A percentile compares a stretch with the other conserved stretches of the same genome.
Conservation (phyloP, 208 protist species). For the Crithidia mellificae region DNA sequence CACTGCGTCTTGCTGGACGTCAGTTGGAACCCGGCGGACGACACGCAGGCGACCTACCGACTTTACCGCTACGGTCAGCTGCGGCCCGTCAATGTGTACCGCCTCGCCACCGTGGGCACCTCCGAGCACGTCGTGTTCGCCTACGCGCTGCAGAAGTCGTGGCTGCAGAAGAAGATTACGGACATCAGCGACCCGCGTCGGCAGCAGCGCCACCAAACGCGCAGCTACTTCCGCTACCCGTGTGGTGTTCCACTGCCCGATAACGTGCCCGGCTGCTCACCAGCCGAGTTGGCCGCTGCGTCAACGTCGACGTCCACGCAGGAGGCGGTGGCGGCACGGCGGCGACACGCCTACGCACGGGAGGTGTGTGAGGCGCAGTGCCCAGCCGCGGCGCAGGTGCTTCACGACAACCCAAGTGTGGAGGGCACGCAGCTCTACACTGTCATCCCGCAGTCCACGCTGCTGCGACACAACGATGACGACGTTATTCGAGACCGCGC, state of each 20-base stretch:
- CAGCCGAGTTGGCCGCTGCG: not conserved
- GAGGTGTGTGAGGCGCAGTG: conserved; percentile 42
- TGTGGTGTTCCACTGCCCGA: conserved; percentile 51
- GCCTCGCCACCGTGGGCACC: conserved; percentile 89
- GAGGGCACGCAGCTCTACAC: conserved; percentile 34
- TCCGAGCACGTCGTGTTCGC: conserved; percentile 93
- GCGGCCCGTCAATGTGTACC: conserved; percentile 89
- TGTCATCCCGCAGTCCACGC: conserved; percentile 63
- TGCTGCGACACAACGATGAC: conserved; percentile 69
- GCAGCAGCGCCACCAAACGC: conserved; percentile 69
- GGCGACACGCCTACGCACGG: conserved; percentile 9
- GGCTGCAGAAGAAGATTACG: conserved; percentile 86
- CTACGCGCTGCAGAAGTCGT: conserved; percentile 83
- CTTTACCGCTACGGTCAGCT: conserved; percentile 94
- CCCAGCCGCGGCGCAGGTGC: conserved; percentile 30
- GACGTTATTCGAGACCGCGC: conserved; percentile 65
- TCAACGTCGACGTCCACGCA: not conserved
- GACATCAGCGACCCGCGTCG: conserved; percentile 76
- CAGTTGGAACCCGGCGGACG: conserved; percentile 90
- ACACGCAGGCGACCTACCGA: conserved; percentile 93
- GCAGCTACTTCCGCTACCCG: conserved; percentile 79
- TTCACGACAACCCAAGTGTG: conserved; percentile 24
- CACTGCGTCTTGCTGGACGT: conserved; percentile 96
- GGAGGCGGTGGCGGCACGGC: not conserved
- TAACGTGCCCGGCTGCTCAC: not conserved